A percentile compares a stretch with the other conserved stretches of the same genome.
Conservation (phyloP, 176 grass and related monocot species). For the Carex myosuroides region DNA sequence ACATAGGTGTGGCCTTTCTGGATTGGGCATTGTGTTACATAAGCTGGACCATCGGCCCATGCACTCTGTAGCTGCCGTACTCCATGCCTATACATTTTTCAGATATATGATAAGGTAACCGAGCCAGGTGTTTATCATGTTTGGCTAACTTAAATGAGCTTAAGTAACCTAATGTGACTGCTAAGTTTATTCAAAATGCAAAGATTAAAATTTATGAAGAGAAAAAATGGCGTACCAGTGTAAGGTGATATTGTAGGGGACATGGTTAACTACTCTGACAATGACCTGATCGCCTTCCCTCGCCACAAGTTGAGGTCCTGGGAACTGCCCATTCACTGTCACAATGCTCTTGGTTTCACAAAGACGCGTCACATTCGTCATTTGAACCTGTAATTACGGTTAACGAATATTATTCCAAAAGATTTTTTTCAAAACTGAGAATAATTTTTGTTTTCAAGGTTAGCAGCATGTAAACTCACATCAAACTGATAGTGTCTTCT, state of each 20-base stretch:
- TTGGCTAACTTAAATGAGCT: not conserved
- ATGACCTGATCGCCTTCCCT: slow-evolving; percentile 58
- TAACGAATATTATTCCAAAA: not conserved
- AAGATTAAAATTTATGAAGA: not conserved
- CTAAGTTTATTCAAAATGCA: not conserved
- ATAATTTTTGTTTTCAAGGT: not conserved
- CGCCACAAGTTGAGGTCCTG: slow-evolving; percentile 50
- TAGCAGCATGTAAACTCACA: slow-evolving; percentile 14
- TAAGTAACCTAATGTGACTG: not conserved
- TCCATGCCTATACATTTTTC: slow-evolving; percentile 42
- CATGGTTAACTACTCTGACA: slow-evolving; percentile 65
- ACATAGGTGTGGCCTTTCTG: slow-evolving; percentile 58
- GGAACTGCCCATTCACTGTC: slow-evolving; percentile 71
- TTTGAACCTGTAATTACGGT: slow-evolving; percentile 38
- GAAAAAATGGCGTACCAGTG: slow-evolving; percentile 39
- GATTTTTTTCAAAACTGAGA: not conserved
- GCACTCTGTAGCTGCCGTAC: slow-evolving; percentile 59
- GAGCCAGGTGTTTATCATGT: not conserved
- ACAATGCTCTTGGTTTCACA: slow-evolving; percentile 69
- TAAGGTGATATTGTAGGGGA: slow-evolving; percentile 61
- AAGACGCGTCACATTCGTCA: slow-evolving; percentile 52
- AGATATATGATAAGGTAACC: not conserved
- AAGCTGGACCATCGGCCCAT: slow-evolving; percentile 81
- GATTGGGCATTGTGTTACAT: slow-evolving; percentile 76
- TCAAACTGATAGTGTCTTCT: slow-evolving; percentile 63